Evolutionary conservation across 345 rosid species (phyloP), one percentile per base, ranked within the genome.

Genomic region (Lagerstroemia speciosa): DNA sequence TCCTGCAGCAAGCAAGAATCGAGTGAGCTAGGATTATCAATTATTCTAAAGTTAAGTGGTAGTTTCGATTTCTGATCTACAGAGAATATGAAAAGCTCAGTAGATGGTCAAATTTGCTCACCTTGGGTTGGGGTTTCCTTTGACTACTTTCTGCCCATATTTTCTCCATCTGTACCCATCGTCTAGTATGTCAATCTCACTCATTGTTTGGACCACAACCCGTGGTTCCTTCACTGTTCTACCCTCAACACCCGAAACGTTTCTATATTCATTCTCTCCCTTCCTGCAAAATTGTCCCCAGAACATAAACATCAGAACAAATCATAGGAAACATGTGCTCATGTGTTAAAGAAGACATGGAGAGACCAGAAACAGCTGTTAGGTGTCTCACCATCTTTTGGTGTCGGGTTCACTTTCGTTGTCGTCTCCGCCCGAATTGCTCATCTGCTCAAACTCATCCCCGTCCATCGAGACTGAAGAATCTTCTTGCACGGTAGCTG

Each of bases 151-250:
- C 78, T 94, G 97, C 15, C 99, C 99, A 65, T 94, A 94, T 79
- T 94, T 94, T 71, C 99, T 88, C 99, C 99, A 94, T 37, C 95
- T 89, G 46, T 91, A 94, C 10, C 99, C 99, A 66, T 94, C 99
- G 14, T 94, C 97, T 20, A 94, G 96, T 65, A 91, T 91, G 74
- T 94, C 99, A 5, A 94, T 94, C 58, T 94, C 97, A 73, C 99
- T 94, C 32, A 91, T 85, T 31, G 97, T 94, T 72, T 94, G 99
- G 73, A 94, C 97, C 15, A 94, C 96, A 50, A 91, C 86, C 74
- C 93, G 88, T 0, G 99, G 97, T 74, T 94, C 93, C 70, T 91
- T 87, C 66, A 88, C 93, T 0, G 99, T 82, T 75, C 84, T 86
- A 84, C 82, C 91, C 62, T 84, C 95, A 1, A 80, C 60, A 66